Evolutionary conservation across 2,329 filamentous ascomycete genomes (phyloP).

Genomic region (Leptographium galeiforme): DNA sequence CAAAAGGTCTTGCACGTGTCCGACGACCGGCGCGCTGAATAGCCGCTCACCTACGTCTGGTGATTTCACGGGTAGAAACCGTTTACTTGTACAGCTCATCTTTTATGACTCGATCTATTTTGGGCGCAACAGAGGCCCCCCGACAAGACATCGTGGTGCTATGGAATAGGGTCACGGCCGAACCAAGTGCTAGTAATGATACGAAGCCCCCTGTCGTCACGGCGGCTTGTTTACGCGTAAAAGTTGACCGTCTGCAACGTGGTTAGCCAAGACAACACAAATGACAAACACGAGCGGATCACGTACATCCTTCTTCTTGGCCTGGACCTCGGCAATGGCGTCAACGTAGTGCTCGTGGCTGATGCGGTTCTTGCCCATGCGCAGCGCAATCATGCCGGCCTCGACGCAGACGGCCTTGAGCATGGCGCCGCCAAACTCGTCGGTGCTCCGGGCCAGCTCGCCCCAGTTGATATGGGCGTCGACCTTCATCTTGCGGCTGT

Average conservation of each 20-base stretch:
- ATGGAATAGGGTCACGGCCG: neutral
- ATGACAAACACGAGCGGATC: neutral
- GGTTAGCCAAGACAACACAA: neutral
- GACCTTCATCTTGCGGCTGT: constrained; percentile 96
- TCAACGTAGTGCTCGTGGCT: constrained; percentile 98
- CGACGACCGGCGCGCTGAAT: neutral
- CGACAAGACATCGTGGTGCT: neutral
- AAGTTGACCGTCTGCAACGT: constrained; percentile 44
- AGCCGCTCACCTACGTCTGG: neutral
- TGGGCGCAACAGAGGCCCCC: neutral
- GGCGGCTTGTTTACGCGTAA: constrained; percentile 30
- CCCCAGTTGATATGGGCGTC: constrained; percentile 88
- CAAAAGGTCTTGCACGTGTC: constrained; percentile 3
- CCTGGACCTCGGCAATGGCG: constrained; percentile 90
- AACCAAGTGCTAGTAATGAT: neutral
- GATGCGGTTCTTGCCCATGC: constrained; percentile 91
- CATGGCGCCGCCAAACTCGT: constrained; percentile 96
- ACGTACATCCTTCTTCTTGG: constrained; percentile 82
- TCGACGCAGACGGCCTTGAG: constrained; percentile 98
- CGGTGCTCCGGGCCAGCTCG: constrained; percentile 88
- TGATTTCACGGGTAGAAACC: neutral
- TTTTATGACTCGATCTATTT: neutral
- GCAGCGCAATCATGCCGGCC: constrained; percentile 95
- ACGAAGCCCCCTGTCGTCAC: neutral
- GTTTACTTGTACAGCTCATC: neutral